Percentiles rank a stretch among this genome's conserved stretches.
phyloP scores from a whole-genome alignment of 1,139 yeast species.

The Blastobotrys ciferrii region DNA sequence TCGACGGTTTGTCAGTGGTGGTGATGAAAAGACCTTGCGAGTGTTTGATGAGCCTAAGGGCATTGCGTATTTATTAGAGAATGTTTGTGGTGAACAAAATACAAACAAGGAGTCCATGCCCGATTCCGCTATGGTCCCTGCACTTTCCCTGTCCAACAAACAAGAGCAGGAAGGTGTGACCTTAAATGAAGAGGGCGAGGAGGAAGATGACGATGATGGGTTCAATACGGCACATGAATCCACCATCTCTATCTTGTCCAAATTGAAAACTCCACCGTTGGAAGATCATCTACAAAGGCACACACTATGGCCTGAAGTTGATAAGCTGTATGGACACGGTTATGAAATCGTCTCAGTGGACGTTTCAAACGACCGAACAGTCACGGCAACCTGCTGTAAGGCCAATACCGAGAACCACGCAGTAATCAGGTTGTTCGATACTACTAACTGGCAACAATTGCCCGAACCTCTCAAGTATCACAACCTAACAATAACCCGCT shows the following conservation, averaged over 20 bases:
- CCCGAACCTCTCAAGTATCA: conserved; percentile 56
- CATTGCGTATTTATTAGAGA: conserved; percentile 60
- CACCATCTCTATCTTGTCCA: conserved; percentile 33
- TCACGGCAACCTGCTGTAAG: conserved; percentile 87
- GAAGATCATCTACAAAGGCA: conserved; percentile 90
- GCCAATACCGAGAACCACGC: conserved; percentile 86
- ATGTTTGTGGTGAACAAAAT: conserved; percentile 49
- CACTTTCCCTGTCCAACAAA: conserved; percentile 89
- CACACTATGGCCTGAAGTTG: conserved; percentile 92
- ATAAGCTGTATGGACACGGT: conserved; percentile 95
- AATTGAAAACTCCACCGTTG: conserved; percentile 62
- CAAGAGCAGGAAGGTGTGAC: conserved; percentile 52
- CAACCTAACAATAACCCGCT: conserved; percentile 77
- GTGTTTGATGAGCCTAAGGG: conserved; percentile 88
- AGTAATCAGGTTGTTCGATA: conserved; percentile 71
- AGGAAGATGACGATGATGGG: conserved; percentile 35
- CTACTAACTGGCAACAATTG: conserved; percentile 59
- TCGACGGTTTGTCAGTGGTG: conserved; percentile 81
- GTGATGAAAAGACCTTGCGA: conserved; percentile 90
- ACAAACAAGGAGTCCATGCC: conserved; percentile 44
- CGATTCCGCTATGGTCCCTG: conserved; percentile 88
- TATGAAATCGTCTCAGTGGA: conserved; percentile 86
- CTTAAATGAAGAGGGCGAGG: conserved; percentile 43
- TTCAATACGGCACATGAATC: conserved; percentile 21
- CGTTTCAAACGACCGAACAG: conserved; percentile 58